A percentile compares a stretch with the other conserved stretches of the same genome.
Evolutionary conservation across 1,284 basidiomycete genomes (phyloP).

Genomic region (Mrakiaceae sp.): DNA sequence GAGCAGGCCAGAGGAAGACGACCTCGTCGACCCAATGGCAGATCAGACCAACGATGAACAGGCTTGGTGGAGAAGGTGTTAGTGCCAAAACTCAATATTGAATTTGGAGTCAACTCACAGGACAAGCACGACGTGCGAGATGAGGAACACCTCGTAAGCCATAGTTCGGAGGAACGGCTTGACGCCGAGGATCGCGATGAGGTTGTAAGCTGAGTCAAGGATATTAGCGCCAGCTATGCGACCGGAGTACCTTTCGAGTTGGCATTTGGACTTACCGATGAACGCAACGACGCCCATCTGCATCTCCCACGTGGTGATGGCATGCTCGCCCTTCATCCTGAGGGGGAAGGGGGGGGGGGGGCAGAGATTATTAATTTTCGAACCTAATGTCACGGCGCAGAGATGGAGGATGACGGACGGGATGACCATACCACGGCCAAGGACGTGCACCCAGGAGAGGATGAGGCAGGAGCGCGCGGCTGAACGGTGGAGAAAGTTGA

Average conservation of each 20-base stretch:
- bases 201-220: constrained; percentile 28
- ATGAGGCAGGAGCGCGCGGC: constrained; percentile 30
- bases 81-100: neutral
- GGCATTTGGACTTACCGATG: neutral
- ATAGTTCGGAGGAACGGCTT: constrained; percentile 34
- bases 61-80: constrained; percentile 1
- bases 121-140: constrained; percentile 40
- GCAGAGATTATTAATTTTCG: neutral
- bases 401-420: too few relatives aligned
- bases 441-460: constrained; percentile 23
- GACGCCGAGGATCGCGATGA: constrained; percentile 37
- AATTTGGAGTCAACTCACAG: constrained; percentile 19
- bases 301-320: neutral
- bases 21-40: constrained; percentile 25
- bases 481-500: constrained; percentile 38
- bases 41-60: constrained; percentile 28
- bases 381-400: neutral
- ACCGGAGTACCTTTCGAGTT: too few relatives aligned
- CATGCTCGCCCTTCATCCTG: neutral
- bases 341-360: neutral
- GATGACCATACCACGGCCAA: constrained; percentile 6
- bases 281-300: constrained; percentile 2
- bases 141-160: constrained; percentile 42
- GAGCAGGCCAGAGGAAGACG: constrained; percentile 42
- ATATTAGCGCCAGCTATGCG: too few relatives aligned